Conservation (phyloP, 441 rosid genomes). For the Bocquillonia castaneifolia region DNA sequence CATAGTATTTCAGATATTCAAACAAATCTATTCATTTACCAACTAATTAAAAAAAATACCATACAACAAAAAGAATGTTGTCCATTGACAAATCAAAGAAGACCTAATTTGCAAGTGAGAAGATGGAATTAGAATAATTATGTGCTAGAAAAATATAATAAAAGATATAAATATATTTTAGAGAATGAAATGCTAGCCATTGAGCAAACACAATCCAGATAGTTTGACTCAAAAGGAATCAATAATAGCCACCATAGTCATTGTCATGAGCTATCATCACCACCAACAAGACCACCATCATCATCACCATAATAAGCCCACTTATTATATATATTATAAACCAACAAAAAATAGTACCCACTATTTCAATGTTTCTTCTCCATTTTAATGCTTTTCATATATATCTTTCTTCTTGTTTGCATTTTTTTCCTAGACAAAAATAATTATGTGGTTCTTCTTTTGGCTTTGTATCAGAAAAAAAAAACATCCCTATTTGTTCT, state of each 20-base stretch:
- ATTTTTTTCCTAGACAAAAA: background rate
- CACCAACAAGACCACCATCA: constrained; percentile 15
- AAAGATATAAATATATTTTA: background rate
- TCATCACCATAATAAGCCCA: constrained; percentile 19
- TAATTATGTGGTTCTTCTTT: background rate
- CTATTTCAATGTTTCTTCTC: background rate
- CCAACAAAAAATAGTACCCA: background rate
- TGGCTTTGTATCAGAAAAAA: background rate
- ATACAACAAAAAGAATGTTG: constrained; percentile 21
- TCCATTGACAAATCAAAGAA: constrained; percentile 1
- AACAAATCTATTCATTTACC: background rate
- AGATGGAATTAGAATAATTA: background rate
- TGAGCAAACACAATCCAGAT: constrained; percentile 29
- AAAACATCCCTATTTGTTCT: background rate
- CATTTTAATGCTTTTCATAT: background rate
- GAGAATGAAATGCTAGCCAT: constrained; percentile 30
- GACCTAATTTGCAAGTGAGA: constrained; percentile 17
- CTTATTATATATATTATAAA: no score
- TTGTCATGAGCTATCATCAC: constrained; percentile 17
- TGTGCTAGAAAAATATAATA: background rate
- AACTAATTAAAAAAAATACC: background rate
- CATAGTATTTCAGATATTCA: no score
- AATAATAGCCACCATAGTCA: constrained; percentile 24
- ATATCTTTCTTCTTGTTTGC: background rate
- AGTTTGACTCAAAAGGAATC: constrained; percentile 20